A percentile compares a stretch with the other conserved stretches of the same genome.
These are phyloP conservation scores for Berkeleyomyces basicola DNA, from an alignment of 2,329 filamentous ascomycete species.

Conservation along the genomic window DNA sequence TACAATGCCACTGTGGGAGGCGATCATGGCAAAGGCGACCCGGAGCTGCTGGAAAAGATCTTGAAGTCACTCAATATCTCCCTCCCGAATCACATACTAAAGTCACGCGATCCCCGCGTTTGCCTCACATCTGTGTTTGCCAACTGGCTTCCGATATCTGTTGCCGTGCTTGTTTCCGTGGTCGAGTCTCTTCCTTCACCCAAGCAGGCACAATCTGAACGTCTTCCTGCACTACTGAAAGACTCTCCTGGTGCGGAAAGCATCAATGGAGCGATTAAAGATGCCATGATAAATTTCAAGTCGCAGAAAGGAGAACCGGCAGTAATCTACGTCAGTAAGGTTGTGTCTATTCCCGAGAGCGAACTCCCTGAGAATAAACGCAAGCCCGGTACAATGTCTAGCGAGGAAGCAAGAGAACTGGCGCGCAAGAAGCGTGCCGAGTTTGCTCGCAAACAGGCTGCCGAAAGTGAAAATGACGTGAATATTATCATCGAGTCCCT, in stretches of 20 bases:
- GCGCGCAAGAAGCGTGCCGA: constrained; percentile 80
- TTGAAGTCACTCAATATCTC: constrained; percentile 77
- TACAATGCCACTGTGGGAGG: constrained; percentile 81
- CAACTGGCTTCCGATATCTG: constrained; percentile 82
- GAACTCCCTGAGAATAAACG: constrained; percentile 79
- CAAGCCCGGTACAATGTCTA: constrained; percentile 52
- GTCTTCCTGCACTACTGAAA: constrained; percentile 64
- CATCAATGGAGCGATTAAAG: constrained; percentile 51
- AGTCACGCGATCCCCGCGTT: constrained; percentile 68
- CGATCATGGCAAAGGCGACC: constrained; percentile 68
- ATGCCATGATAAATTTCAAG: constrained; percentile 74
- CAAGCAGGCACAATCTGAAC: constrained; percentile 56
- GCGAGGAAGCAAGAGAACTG: constrained; percentile 78
- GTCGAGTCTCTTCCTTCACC: constrained; percentile 86
- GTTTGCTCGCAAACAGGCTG: constrained; percentile 61
- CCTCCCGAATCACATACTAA: constrained; percentile 67
- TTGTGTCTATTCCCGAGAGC: constrained; percentile 88
- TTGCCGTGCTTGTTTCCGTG: constrained; percentile 80
- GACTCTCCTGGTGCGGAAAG: constrained; percentile 59
- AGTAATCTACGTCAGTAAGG: constrained; percentile 93
- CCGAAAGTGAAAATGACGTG: constrained; percentile 27
- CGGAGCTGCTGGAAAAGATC: constrained; percentile 75
- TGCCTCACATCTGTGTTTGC: constrained; percentile 77
- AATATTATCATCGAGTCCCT: constrained; percentile 7
- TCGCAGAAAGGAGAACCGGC: constrained; percentile 54